phyloP scores from a whole-genome alignment of 179 eudicot genomes.

The Nepenthes alata region DNA sequence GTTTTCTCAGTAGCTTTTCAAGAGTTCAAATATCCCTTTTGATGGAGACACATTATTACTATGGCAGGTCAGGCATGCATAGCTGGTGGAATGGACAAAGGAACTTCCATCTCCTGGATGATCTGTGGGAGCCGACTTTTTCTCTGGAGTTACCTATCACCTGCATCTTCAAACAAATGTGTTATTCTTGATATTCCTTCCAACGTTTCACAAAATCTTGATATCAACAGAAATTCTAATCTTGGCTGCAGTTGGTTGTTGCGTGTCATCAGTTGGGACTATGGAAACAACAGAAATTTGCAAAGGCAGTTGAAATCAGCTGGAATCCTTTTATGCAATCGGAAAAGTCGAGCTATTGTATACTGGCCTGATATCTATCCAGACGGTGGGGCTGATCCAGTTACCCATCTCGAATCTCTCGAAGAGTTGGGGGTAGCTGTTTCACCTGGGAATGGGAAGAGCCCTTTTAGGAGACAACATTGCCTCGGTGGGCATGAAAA shows the following conservation, averaged over 20 bases:
- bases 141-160: constrained; percentile 67
- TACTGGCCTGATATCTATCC: constrained; percentile 83
- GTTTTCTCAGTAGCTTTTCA: not conserved
- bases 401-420: constrained; percentile 27
- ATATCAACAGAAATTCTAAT: constrained; percentile 18
- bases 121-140: constrained; percentile 64
- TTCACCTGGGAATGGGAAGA: constrained; percentile 25
- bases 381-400: constrained; percentile 25
- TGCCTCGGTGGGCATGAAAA: constrained; percentile 25
- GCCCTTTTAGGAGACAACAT: constrained; percentile 24
- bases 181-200: constrained; percentile 59
- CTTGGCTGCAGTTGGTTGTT: constrained; percentile 52
- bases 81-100: constrained; percentile 91
- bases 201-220: constrained; percentile 19
- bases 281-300: constrained; percentile 17
- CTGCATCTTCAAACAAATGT: constrained; percentile 70
- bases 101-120: constrained; percentile 71
- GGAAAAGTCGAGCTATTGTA: constrained; percentile 37
- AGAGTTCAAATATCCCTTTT: not conserved
- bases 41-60: constrained; percentile 3
- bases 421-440: constrained; percentile 30
- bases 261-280: constrained; percentile 53
- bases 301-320: constrained; percentile 37
- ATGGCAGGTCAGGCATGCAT: constrained; percentile 46
- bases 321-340: constrained; percentile 68